These are phyloP conservation scores for Lecanicillium sp. DNA, from an alignment of 2,329 filamentous ascomycete genomes.

Conservation along the genomic window DNA sequence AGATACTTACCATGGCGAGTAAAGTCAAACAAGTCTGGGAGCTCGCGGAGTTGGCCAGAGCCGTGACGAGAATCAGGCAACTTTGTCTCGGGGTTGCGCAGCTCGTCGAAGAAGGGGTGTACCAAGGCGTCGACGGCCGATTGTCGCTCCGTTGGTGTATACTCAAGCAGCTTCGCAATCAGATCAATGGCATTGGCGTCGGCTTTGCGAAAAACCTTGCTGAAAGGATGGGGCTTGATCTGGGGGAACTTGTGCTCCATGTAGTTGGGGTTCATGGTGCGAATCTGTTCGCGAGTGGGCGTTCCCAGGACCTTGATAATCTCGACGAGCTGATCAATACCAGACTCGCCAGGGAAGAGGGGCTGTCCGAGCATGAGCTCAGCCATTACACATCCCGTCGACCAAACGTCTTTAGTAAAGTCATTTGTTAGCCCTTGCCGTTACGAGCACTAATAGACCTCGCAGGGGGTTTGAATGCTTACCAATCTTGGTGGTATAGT, in stretches of 20 bases:
- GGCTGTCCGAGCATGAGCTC: slow-evolving; percentile 98
- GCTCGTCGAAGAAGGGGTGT: slow-evolving; percentile 96
- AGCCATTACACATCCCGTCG: slow-evolving; percentile 97
- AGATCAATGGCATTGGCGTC: slow-evolving; percentile 88
- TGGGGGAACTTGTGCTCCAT: slow-evolving; percentile 99
- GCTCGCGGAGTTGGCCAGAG: slow-evolving; percentile 67
- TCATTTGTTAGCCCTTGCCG: slow-evolving; percentile 47
- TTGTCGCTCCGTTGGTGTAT: slow-evolving; percentile 91
- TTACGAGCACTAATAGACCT: neutral
- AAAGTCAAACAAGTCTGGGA: slow-evolving; percentile 89
- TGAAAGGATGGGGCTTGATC: slow-evolving; percentile 99
- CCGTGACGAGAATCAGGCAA: slow-evolving; percentile 91
- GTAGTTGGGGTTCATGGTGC: slow-evolving; percentile 99
- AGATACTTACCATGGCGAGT: slow-evolving; percentile 77
- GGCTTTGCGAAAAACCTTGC: slow-evolving; percentile 97
- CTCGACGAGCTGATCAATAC: slow-evolving; percentile 96
- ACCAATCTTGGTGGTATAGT: slow-evolving; percentile 99
- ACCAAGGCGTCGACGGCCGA: slow-evolving; percentile 95
- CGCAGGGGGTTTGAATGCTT: slow-evolving; percentile 29
- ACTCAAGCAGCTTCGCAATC: slow-evolving; percentile 88
- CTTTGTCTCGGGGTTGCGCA: slow-evolving; percentile 83
- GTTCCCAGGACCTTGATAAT: slow-evolving; percentile 99
- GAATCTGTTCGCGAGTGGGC: slow-evolving; percentile 93
- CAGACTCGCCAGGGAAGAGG: slow-evolving; percentile 94
- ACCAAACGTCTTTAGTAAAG: slow-evolving; percentile 90